Evolutionary conservation across 116 monocot species (phyloP), one percentile per base, ranked within the genome.

Genomic region (Phalaenopsis hybrid): DNA sequence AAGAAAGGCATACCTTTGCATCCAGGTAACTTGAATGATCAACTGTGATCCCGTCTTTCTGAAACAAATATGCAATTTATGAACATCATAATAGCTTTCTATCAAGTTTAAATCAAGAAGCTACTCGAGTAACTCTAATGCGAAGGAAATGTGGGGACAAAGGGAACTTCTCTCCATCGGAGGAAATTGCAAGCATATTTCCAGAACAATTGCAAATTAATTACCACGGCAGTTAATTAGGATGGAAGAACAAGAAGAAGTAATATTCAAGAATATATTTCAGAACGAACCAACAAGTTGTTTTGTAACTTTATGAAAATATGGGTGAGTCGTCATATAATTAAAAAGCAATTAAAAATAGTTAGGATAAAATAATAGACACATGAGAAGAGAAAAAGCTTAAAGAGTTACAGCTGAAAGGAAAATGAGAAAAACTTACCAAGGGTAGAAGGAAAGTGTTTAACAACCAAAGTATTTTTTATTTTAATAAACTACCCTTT

Each of bases 11-110:
- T 86, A 91, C 98, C 95, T 89, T 92, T 65, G 95, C 98, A 92
- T 98, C 92, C 72, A 95, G 90, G 76, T 98, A 98, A 79, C 86
- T 95, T 78, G 68, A 76, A 81, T 95, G 83, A 79, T 98, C 98
- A n/a, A 85, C 33, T 23, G 88, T 98, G 43, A 74, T 89, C 44
- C 98, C 98, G 83, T 89, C 84, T 90, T 89, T 95, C 98, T 98
- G 86, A 91, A 78, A 83, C 51, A 79, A 79, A 21, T 43, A 72
- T 41, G 21, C 1, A 72, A 41, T 6, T 33, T 72, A 41, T 37
- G 41, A 72, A 15, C 72, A 41, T 72, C 41, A 72, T 11, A 37
- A 15, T 72, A 72, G 15, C 37, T 72, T 57, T 48, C 45, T n/a
- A 75, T 23, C 1, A 75, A 50, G 50, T 77, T n/a, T 25, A 77